Evolutionary conservation across 768 basidiomycete species (phyloP), one percentile per base, ranked within the genome.

Genomic region (Suillus americanus): DNA sequence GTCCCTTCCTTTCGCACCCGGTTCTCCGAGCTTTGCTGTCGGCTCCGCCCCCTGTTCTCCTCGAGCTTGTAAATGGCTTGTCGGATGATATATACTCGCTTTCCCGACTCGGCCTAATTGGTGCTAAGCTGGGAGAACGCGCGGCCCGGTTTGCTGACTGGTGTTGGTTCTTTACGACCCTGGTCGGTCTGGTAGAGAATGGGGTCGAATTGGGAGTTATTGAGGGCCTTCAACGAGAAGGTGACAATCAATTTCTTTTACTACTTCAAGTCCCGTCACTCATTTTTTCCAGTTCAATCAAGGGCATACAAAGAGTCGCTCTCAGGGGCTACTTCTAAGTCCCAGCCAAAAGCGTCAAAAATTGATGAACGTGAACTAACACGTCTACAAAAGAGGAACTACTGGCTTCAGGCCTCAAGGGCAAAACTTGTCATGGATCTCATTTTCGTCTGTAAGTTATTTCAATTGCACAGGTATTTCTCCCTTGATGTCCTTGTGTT

Each of bases 21-120:
- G 86, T 94, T 70, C 77, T 95, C 62, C 89, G 90, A 67, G 85
- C 91, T 5, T 75, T 94, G 61, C 80, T 95, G 25, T 86, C 93
- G 67, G 89, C 92, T 33, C 89, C 92, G 18, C 93, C 93, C 12
- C 93, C 93, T 3, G 87, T 94, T 43, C 79, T 95, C 13, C 81
- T 95, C 6, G 92, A 93, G 70, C 80, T 95, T 37, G 83, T 90
- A 61, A 88, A 90, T 68, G 87, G 88, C 3, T 74, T 88, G 41
- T 83, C 93, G 8, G 92, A 95, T 70, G 93, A 95, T 76, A 74
- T 92, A n/a, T 83, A 84, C 55, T 92, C 92, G n/a, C 85, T 88
- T 69, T 86, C 89, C 14, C 81, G 80, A 65, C 77, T 94, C 35
- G 93, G 92, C 1, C 76, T 95, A 12, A 68, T 94, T 5, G 86